Conservation (phyloP, 805 yeast species). For the Candida ortonii region DNA sequence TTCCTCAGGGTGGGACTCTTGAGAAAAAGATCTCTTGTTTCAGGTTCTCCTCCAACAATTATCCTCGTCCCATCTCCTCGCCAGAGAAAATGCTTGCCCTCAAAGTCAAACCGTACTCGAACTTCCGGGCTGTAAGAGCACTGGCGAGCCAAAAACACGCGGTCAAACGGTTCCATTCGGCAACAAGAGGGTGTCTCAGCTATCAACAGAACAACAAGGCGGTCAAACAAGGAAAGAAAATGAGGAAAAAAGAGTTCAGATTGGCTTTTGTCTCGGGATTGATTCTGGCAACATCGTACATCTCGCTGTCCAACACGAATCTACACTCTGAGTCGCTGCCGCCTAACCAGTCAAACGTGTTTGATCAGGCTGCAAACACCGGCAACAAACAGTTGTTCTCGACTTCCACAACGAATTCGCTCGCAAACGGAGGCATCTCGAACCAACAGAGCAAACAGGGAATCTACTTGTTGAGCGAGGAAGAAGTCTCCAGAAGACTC, state of each 20-base stretch:
- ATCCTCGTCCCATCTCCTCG: neutral
- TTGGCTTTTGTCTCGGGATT: slow-evolving; percentile 34
- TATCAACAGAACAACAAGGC: slow-evolving; percentile 6
- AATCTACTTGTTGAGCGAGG: slow-evolving; percentile 56
- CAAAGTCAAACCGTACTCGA: slow-evolving; percentile 16
- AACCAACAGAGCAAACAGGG: slow-evolving; percentile 46
- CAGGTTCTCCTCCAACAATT: neutral
- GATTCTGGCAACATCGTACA: slow-evolving; percentile 33
- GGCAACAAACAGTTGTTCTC: slow-evolving; percentile 31
- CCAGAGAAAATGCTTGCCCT: slow-evolving; percentile 17
- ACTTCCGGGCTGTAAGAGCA: slow-evolving; percentile 8
- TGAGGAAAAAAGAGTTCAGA: slow-evolving; percentile 31
- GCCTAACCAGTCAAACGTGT: slow-evolving; percentile 12
- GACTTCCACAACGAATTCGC: slow-evolving; percentile 39
- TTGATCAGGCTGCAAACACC: slow-evolving; percentile 12
- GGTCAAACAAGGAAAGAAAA: slow-evolving; percentile 16
- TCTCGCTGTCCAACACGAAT: slow-evolving; percentile 29
- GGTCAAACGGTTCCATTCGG: slow-evolving; percentile 14
- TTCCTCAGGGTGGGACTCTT: too few species aligned
- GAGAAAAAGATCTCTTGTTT: neutral
- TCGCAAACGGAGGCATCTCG: slow-evolving; percentile 41
- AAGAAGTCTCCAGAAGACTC: slow-evolving; percentile 66
- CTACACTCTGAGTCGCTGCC: slow-evolving; percentile 31
- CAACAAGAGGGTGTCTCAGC: slow-evolving; percentile 7
- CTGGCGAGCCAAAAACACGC: slow-evolving; percentile 14